Conservation (phyloP, 2,329 filamentous ascomycete genomes). For the Penicillium griseofulvum region DNA sequence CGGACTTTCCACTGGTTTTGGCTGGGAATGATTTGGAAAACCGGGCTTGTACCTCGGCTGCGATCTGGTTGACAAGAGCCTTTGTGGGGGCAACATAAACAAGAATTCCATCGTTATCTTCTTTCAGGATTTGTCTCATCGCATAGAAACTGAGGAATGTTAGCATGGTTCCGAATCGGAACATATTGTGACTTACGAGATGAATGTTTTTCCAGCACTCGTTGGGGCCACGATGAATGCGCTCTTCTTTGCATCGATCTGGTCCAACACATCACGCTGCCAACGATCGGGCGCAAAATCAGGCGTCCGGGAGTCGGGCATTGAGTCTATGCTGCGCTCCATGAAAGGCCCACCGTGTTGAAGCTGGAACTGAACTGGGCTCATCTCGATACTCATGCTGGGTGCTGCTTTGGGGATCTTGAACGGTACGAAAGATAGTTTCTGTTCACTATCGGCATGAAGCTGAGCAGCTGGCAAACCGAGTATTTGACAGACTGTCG, state of each 20-base stretch:
- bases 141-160: slow-evolving; percentile 62
- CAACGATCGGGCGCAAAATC: slow-evolving; percentile 72
- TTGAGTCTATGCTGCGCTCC: slow-evolving; percentile 69
- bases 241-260: slow-evolving; percentile 67
- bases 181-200: slow-evolving; percentile 44
- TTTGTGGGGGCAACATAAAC: slow-evolving; percentile 82
- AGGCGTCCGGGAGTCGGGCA: slow-evolving; percentile 62
- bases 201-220: slow-evolving; percentile 78
- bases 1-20: slow-evolving; percentile 58
- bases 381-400: slow-evolving; percentile 37
- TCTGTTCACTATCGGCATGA: slow-evolving; percentile 5
- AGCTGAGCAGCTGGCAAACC: slow-evolving; percentile 30
- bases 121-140: slow-evolving; percentile 71
- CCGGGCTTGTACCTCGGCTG: slow-evolving; percentile 71
- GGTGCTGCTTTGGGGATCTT: slow-evolving; percentile 8
- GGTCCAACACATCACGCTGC: slow-evolving; percentile 71
- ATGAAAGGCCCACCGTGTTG: slow-evolving; percentile 69
- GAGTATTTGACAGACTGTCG: slow-evolving; percentile 31
- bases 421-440: slow-evolving; percentile 24
- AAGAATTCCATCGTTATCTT: slow-evolving; percentile 66
- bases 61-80: slow-evolving; percentile 79
- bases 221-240: slow-evolving; percentile 75
- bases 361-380: slow-evolving; percentile 63
- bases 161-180: not conserved
- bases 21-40: slow-evolving; percentile 64